Conservation (phyloP, 2,329 filamentous ascomycete species). For the Podosphaera xanthii region DNA sequence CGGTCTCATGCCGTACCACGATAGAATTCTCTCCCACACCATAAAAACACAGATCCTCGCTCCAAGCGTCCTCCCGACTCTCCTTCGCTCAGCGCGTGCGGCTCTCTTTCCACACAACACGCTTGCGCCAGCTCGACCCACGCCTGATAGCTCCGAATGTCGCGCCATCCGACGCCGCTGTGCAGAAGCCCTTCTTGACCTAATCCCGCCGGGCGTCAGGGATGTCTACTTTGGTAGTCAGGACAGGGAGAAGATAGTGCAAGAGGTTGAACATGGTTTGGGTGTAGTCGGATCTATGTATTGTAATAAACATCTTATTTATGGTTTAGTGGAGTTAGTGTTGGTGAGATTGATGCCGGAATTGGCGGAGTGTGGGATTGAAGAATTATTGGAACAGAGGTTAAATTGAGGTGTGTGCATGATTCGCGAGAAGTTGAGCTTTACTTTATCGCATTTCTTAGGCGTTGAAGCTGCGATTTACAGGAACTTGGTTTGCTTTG, state of each 20-base stretch:
- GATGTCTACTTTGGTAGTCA: conserved; percentile 18
- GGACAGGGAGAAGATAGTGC: conserved; percentile 17
- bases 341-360: conserved; percentile 72
- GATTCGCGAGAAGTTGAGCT: neutral
- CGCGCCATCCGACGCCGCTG: conserved; percentile 41
- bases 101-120: conserved; percentile 73
- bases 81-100: conserved; percentile 49
- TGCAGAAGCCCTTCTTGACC: conserved; percentile 31
- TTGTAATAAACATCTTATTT: conserved; percentile 81
- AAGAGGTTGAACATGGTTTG: conserved; percentile 31
- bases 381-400: conserved; percentile 52
- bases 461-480: too few species aligned
- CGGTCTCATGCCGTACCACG: neutral
- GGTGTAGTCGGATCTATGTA: conserved; percentile 61
- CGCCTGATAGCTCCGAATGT: conserved; percentile 37
- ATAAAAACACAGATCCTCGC: conserved; percentile 35
- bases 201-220: conserved; percentile 20
- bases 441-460: neutral
- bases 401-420: conserved; percentile 19
- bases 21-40: conserved; percentile 27
- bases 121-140: conserved; percentile 38
- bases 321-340: conserved; percentile 57
- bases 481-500: too few species aligned
- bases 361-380: conserved; percentile 45
- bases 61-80: conserved; percentile 37